These are phyloP conservation scores for Pelagomonas calceolata DNA, from an alignment of 108 stramenopile genomes.

Conservation along the genomic window DNA sequence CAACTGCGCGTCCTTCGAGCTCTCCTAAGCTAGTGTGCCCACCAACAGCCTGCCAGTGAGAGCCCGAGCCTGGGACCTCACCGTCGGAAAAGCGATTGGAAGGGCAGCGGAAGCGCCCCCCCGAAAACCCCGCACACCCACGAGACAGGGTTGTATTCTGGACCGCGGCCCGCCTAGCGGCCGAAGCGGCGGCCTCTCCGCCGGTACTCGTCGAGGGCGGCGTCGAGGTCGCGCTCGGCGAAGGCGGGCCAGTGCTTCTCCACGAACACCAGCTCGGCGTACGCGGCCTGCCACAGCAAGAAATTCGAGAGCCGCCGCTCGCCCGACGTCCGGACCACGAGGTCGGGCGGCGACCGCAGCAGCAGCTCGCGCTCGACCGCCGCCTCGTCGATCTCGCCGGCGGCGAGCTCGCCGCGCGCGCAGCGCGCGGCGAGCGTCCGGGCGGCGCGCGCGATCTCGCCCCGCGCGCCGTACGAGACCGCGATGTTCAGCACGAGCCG, in stretches of 20 bases:
- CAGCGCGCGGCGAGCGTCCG: conserved; percentile 14
- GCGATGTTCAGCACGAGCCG: conserved; percentile 38
- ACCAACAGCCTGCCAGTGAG: too few species aligned
- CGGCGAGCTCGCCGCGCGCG: conserved; percentile 30
- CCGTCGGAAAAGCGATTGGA: too few species aligned
- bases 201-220: conserved; percentile 35
- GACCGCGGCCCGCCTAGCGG: too few species aligned
- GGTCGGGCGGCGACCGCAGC: conserved; percentile 47
- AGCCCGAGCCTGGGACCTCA: too few species aligned
- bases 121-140: too few species aligned
- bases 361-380: conserved; percentile 43
- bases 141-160: too few species aligned
- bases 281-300: conserved; percentile 84
- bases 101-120: too few species aligned
- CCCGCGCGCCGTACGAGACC: conserved; percentile 39
- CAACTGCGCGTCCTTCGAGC: conserved; percentile 28
- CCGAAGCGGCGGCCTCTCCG: conserved; percentile 63
- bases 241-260: conserved; percentile 85
- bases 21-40: conserved; percentile 1
- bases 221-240: conserved; percentile 45
- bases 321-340: conserved; percentile 86
- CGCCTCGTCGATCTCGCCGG: conserved; percentile 44
- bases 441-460: conserved; percentile 35
- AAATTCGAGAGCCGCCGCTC: conserved; percentile 87
- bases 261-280: conserved; percentile 86